Evolutionary conservation across 768 basidiomycete species (phyloP).

Genomic region (Hericium rajendrae): DNA sequence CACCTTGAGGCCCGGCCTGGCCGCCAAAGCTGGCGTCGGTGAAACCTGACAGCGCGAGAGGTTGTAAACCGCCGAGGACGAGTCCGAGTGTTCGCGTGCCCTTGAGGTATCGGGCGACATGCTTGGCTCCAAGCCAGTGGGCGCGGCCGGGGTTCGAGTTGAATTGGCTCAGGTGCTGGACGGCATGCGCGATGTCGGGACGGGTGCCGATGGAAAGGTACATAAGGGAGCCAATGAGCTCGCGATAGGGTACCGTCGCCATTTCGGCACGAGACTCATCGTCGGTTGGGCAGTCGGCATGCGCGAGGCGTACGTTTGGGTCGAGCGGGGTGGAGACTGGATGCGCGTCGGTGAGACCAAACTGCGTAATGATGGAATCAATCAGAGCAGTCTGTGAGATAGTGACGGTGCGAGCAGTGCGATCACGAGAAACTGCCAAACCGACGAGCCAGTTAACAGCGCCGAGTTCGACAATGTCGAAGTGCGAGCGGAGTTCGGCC

Average conservation of each 20-base stretch:
- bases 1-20: not conserved
- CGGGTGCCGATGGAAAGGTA: conserved; percentile 16
- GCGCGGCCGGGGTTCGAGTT: too few relatives aligned
- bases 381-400: too few relatives aligned
- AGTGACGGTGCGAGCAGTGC: not conserved
- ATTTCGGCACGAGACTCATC: not conserved
- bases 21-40: not conserved
- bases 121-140: too few relatives aligned
- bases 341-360: not conserved
- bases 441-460: too few relatives aligned
- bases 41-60: not conserved
- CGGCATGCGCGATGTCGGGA: too few relatives aligned
- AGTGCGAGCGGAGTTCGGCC: too few relatives aligned
- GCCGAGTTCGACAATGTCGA: too few relatives aligned
- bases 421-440: too few relatives aligned
- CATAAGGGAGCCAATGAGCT: conserved; percentile 15
- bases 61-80: not conserved
- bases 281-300: not conserved
- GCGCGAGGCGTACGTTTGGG: not conserved
- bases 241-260: not conserved
- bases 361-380: too few relatives aligned
- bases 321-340: not conserved
- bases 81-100: conserved; percentile 4
- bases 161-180: too few relatives aligned
- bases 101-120: conserved; percentile 13